A percentile compares a stretch with the other conserved stretches of the same genome.
These are phyloP conservation scores for Aegilops umbellulata DNA, from an alignment of 176 grass and related monocot genomes.

Conservation along the genomic window DNA sequence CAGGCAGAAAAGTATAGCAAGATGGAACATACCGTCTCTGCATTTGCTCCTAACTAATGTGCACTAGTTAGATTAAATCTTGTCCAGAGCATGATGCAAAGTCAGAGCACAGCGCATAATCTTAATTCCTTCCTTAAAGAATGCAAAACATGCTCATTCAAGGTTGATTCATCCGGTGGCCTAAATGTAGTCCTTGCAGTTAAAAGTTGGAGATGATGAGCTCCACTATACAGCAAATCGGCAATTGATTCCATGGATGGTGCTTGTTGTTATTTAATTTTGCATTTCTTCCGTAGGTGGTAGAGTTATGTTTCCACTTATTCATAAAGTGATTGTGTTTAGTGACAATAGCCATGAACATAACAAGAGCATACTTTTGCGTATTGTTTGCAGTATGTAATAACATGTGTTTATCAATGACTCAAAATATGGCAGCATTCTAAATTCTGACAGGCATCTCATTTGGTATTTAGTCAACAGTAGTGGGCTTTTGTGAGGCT, in stretches of 20 bases:
- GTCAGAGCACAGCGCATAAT: background rate
- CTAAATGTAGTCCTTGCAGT: background rate
- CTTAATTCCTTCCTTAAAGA: background rate
- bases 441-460: conserved; percentile 4
- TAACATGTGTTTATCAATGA: conserved; percentile 1
- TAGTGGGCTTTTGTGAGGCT: background rate
- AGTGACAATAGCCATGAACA: background rate
- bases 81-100: background rate
- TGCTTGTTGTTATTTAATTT: background rate
- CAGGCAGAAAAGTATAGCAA: background rate
- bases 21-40: background rate
- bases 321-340: background rate
- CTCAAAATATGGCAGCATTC: background rate
- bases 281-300: background rate
- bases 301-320: background rate
- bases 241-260: background rate
- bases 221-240: background rate
- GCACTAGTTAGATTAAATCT: background rate
- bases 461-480: background rate
- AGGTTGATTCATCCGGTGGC: background rate
- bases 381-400: conserved; percentile 1
- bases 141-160: background rate
- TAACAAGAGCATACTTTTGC: background rate
- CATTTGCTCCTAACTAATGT: background rate
- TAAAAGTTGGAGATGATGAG: background rate